Base-by-base conservation (phyloP, 108 stramenopile genomes). In the Skeletonema menzelii region DNA sequence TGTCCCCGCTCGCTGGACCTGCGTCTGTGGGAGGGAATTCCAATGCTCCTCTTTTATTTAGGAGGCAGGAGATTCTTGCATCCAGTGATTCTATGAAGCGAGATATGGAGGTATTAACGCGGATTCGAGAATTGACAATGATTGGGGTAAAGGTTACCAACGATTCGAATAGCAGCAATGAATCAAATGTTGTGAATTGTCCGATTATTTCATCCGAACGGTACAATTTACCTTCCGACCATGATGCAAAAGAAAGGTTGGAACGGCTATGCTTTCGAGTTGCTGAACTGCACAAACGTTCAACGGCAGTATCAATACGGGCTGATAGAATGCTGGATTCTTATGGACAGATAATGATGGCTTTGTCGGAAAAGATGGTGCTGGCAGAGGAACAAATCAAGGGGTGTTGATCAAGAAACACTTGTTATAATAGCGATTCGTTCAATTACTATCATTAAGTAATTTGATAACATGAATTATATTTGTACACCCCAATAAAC, bases 51-150 rank as follows among this genome's bases (percentile, higher is more conserved):
- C 47, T 91, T 35, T 56, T 86, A 34, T 93, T 79, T 63, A 82
- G 88, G 11, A 69, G 87, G 28, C 83, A 87, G 76, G 83, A 88
- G 78, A 67, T 93, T 12, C 79, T 93, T 72, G 88, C 92, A 0
- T 74, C 82, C 0, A 37, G 82, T 8, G 72, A 84, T 1, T 74
- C 82, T 0, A 67, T 91, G 65, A 59, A 77, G 27, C 49, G 65
- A 17, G 86, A 89, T 56, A 78, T 93, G 85, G 59, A 77, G 5
- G 15, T 85, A 17, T 65, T 91, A 59, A 58, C 74, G 59, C 31
- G 73, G 0, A 87, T 93, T 69, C 75, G 83, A 64, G 84, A 89
- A 72, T 67, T 91, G 28, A 75, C 70, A 3, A 20, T 55, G 20
- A 67, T 75, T 32, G 80, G 80, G 13, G 75, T 47, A 10, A 75